Conservation (phyloP, 495 filamentous ascomycete genomes). For the Bathelium albidoporum region DNA sequence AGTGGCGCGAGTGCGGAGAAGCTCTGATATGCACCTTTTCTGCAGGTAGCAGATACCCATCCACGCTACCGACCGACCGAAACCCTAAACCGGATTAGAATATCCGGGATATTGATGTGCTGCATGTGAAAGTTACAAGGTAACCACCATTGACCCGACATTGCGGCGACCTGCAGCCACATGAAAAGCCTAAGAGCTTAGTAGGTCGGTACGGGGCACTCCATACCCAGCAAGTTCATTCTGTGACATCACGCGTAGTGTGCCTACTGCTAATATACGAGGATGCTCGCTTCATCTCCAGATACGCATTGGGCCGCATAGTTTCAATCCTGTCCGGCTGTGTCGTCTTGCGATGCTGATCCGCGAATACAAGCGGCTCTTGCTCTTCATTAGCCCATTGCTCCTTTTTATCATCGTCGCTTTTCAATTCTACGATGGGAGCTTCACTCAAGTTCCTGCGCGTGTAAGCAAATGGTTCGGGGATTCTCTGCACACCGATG, state of each 20-base stretch:
- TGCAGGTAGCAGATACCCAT: too few relatives aligned
- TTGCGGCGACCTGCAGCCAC: too few relatives aligned
- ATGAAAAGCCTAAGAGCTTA: too few relatives aligned
- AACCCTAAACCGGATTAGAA: background rate
- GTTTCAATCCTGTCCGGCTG: background rate
- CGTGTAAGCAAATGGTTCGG: background rate
- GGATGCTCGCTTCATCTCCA: background rate
- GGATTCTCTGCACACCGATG: background rate
- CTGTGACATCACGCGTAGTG: background rate
- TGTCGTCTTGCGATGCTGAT: background rate
- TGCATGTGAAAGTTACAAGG: background rate
- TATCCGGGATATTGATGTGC: background rate
- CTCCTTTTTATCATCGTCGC: background rate
- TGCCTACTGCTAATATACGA: background rate
- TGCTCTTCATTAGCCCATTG: background rate
- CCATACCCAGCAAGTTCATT: background rate
- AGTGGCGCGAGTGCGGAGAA: background rate
- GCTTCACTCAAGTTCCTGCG: background rate
- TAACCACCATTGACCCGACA: too few relatives aligned
- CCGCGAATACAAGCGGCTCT: constrained; percentile 4
- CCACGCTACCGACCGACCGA: background rate
- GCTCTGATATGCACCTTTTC: background rate
- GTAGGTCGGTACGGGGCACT: too few relatives aligned
- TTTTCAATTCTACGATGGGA: background rate
- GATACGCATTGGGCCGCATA: background rate